Evolutionary conservation across 495 filamentous ascomycete genomes (phyloP).

Genomic region (Aspergillus mulundensis): DNA sequence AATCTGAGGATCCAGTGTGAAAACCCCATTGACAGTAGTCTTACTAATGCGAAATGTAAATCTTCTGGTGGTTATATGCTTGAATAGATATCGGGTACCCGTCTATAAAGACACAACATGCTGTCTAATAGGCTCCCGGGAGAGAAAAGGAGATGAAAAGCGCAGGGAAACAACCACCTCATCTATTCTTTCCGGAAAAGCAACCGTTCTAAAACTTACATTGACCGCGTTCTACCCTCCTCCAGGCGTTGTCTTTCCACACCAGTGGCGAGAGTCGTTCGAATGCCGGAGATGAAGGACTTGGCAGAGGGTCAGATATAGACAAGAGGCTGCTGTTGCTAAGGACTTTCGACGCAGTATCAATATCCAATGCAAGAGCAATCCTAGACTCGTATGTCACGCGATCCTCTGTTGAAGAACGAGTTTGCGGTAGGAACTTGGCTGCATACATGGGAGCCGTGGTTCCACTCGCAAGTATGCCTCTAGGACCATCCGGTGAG

Average conservation of each 20-base stretch:
- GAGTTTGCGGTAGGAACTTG: constrained; percentile 54
- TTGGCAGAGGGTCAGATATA: constrained; percentile 16
- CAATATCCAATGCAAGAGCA: constrained; percentile 79
- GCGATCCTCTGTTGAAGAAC: constrained; percentile 51
- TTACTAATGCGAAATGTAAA: neutral
- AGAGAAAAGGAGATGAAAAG: neutral
- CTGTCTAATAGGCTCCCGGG: no score
- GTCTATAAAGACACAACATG: neutral
- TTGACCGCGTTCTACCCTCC: constrained; percentile 39
- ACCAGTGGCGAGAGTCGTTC: constrained; percentile 33
- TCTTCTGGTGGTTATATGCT: neutral
- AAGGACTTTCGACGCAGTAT: constrained; percentile 60
- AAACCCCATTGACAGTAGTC: neutral
- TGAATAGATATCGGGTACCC: neutral
- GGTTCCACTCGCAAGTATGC: constrained; percentile 61
- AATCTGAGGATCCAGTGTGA: neutral
- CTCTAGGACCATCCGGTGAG: constrained; percentile 58
- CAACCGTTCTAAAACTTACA: constrained; percentile 41
- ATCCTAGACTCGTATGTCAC: constrained; percentile 72
- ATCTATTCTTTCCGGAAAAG: neutral
- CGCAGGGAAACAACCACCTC: neutral
- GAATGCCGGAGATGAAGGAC: constrained; percentile 29
- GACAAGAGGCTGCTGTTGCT: constrained; percentile 28
- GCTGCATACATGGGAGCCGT: constrained; percentile 73
- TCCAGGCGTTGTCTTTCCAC: constrained; percentile 62